A percentile compares a stretch with the other conserved stretches of the same genome.
Evolutionary conservation across 1,284 basidiomycete genomes (phyloP).

Genomic region (Takashimella tepidaria): DNA sequence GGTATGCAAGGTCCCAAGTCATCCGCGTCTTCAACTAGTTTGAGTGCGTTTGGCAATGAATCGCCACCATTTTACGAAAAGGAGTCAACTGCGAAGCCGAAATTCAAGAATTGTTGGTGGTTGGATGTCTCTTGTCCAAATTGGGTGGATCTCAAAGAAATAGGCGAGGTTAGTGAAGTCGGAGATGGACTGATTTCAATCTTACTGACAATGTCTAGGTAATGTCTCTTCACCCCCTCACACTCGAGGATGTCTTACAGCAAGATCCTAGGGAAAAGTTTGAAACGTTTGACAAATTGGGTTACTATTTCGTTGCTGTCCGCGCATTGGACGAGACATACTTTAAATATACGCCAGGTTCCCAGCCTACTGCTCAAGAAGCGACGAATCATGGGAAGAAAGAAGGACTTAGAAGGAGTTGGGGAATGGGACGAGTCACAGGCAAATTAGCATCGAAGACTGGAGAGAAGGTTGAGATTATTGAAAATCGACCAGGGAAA

Average conservation of each 20-base stretch:
- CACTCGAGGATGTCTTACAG: conserved; percentile 92
- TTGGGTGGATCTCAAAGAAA: conserved; percentile 80
- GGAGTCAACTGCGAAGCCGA: neutral
- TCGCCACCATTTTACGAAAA: neutral
- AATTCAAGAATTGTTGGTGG: conserved; percentile 60
- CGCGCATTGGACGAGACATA: conserved; percentile 71
- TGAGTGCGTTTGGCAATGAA: neutral
- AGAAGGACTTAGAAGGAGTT: conserved; percentile 28
- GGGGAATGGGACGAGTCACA: conserved; percentile 36
- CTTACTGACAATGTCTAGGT: conserved; percentile 52
- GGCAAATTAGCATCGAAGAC: conserved; percentile 28
- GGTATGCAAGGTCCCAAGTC: neutral
- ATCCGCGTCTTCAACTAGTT: neutral
- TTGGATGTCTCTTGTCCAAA: conserved; percentile 84
- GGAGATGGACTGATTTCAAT: conserved; percentile 1
- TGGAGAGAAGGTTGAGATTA: conserved; percentile 52
- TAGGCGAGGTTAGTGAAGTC: conserved; percentile 68
- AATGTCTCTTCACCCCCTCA: conserved; percentile 85
- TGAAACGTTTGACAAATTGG: conserved; percentile 79
- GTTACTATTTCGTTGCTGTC: conserved; percentile 90
- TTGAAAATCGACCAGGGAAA: conserved; percentile 55
- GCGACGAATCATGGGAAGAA: conserved; percentile 6
- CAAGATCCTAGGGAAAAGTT: conserved; percentile 91
- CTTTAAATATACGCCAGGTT: conserved; percentile 53
- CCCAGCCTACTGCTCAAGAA: conserved; percentile 4